Evolutionary conservation across 768 basidiomycete genomes (phyloP), one percentile per base, ranked within the genome.

Genomic region (Filobasidium floriforme): DNA sequence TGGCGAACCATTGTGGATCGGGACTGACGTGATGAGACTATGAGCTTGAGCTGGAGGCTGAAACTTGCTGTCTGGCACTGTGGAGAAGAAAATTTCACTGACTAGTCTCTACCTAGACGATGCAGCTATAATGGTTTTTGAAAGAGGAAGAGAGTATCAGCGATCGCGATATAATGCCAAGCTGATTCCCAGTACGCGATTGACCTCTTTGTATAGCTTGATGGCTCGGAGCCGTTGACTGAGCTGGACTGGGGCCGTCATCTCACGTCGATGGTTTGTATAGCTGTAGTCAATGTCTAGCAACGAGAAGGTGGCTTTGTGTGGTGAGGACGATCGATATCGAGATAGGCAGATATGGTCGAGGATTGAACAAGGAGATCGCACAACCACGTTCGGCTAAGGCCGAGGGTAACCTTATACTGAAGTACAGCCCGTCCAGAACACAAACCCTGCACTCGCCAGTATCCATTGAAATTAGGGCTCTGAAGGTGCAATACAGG

Each of bases 201-300:
- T 61, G 41, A 75, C 75, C 71, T 78, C 77, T 65, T 78, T 78
- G 69, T 78, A 78, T 14, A 78, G 68, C 69, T 69, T 76, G 63
- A 78, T 77, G 19, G 77, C 77, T 44, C 73, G 57, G 32, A 74
- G 51, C 66, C 77, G 29, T 7, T 55, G 37, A n/a, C 18, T 57
- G 12, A 24, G 29, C 54, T 14, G 22, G 26, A 32, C 22, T 22
- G 54, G 3, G 12, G 29, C 7, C 5, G 54, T 24, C 54, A 49
- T 49, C 18, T n/a, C n/a, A n/a, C n/a, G n/a, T n/a, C n/a, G n/a
- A 49, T 14, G 46, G 3, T 12, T 12, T 4, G 46, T 15, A 12
- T 18, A 5, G 46, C 46, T 49, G 46, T 4, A 9, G 32, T 37
- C 32, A 37, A 37, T 3, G 32, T 37, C 9, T 37, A 37, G 32